Evolutionary conservation across 2,329 filamentous ascomycete species (phyloP).

Genomic region (Hypomyces perniciosus): DNA sequence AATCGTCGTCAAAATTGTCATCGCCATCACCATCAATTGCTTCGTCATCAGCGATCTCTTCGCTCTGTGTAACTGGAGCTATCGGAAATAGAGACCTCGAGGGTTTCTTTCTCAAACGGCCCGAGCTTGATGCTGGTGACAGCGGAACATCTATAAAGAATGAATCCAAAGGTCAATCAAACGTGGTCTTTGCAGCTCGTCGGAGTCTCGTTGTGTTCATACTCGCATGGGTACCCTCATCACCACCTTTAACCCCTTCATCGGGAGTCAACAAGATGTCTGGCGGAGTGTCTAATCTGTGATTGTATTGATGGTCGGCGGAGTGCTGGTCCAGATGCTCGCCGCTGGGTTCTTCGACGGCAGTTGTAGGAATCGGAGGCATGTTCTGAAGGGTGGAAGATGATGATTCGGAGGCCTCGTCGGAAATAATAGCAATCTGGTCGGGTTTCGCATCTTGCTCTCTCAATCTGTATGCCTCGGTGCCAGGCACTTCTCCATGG

Average conservation of each 20-base stretch:
- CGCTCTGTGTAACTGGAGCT: constrained; percentile 16
- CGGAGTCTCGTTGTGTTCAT: constrained; percentile 20
- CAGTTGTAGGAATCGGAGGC: constrained; percentile 39
- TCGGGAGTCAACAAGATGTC: constrained; percentile 45
- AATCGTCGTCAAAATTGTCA: constrained; percentile 53
- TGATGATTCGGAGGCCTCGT: constrained; percentile 21
- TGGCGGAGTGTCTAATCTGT: constrained; percentile 46
- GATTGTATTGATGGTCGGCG: constrained; percentile 39
- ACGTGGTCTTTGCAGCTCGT: constrained; percentile 15
- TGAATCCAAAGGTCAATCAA: constrained; percentile 20
- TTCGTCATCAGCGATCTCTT: constrained; percentile 23
- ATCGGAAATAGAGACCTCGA: constrained; percentile 19
- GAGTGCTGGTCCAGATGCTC: constrained; percentile 36
- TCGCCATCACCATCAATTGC: constrained; percentile 28
- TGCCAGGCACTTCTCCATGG: constrained; percentile 57
- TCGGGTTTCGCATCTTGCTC: constrained; percentile 54
- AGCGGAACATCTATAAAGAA: constrained; percentile 21
- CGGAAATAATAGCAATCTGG: constrained; percentile 47
- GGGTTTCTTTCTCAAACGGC: constrained; percentile 27
- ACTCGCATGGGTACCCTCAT: constrained; percentile 24
- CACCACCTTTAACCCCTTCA: constrained; percentile 31
- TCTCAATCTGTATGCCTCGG: constrained; percentile 50
- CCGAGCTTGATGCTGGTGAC: constrained; percentile 25
- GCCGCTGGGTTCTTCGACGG: constrained; percentile 48
- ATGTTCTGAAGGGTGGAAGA: constrained; percentile 19